Conservation (phyloP, 2,329 filamentous ascomycete species). For the Hypoxylon sp. region DNA sequence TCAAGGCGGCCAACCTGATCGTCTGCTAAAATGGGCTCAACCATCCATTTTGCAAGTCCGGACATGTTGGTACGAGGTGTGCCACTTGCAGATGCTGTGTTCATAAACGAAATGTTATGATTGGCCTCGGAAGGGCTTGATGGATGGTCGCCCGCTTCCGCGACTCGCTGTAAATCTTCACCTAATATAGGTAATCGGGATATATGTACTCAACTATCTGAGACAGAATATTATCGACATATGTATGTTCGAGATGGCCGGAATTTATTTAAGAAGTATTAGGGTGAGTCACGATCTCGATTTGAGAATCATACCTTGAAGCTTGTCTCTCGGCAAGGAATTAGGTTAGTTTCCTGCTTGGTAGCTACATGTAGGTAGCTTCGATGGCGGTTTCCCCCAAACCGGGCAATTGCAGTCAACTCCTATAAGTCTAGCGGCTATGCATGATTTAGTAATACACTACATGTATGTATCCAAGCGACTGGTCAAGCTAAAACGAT, state of each 20-base stretch:
- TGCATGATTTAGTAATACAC: slow-evolving; percentile 8
- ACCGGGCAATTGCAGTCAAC: neutral
- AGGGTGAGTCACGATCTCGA: slow-evolving; percentile 18
- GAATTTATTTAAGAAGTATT: slow-evolving; percentile 1
- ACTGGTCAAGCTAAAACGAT: slow-evolving; percentile 26
- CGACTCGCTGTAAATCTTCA: slow-evolving; percentile 19
- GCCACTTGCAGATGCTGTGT: slow-evolving; percentile 15
- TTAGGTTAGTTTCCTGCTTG: neutral
- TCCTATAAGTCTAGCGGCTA: slow-evolving; percentile 5
- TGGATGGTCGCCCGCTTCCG: slow-evolving; percentile 6
- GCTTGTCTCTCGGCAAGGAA: slow-evolving; percentile 1
- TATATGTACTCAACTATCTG: slow-evolving; percentile 7
- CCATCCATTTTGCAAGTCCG: slow-evolving; percentile 41
- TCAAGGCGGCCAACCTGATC: slow-evolving; percentile 51
- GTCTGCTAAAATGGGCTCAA: slow-evolving; percentile 46
- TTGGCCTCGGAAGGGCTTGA: slow-evolving; percentile 20
- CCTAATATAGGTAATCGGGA: neutral
- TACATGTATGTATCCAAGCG: slow-evolving; percentile 7
- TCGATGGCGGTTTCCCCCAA: neutral
- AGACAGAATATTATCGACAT: slow-evolving; percentile 8
- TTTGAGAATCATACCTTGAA: slow-evolving; percentile 5
- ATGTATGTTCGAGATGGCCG: neutral
- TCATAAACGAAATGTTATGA: slow-evolving; percentile 18
- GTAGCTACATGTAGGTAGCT: neutral
- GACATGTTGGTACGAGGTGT: slow-evolving; percentile 35